These are phyloP conservation scores for Syncephalastrum contaminatum DNA, from an alignment of 371 early-diverging fungal species.

Conservation along the genomic window DNA sequence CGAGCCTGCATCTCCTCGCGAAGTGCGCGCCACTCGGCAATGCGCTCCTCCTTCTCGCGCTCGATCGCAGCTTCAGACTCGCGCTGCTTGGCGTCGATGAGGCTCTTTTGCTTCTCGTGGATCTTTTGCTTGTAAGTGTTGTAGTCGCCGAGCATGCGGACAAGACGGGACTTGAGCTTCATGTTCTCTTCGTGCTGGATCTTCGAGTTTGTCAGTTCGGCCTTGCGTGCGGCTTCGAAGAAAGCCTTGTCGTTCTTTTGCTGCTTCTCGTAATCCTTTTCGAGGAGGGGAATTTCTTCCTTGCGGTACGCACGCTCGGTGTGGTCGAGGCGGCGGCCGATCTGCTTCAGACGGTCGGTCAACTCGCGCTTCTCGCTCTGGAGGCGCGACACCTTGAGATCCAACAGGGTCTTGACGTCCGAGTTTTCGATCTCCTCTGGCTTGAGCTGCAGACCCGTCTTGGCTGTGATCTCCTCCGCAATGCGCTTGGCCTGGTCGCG, in stretches of 20 bases:
- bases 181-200: slow-evolving; percentile 74
- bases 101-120: slow-evolving; percentile 52
- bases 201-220: slow-evolving; percentile 62
- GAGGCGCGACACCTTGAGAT: slow-evolving; percentile 87
- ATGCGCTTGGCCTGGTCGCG: slow-evolving; percentile 85
- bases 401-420: slow-evolving; percentile 79
- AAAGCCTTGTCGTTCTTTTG: slow-evolving; percentile 79
- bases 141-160: slow-evolving; percentile 82
- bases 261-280: slow-evolving; percentile 89
- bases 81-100: slow-evolving; percentile 52
- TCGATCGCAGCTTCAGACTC: slow-evolving; percentile 61
- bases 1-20: slow-evolving; percentile 38
- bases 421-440: slow-evolving; percentile 84
- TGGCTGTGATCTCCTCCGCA: slow-evolving; percentile 81
- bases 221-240: slow-evolving; percentile 76
- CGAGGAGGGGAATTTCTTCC: slow-evolving; percentile 91
- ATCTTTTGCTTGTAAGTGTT: slow-evolving; percentile 58
- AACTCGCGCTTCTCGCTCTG: slow-evolving; percentile 89
- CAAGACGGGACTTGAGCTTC: slow-evolving; percentile 73
- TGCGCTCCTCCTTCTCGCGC: slow-evolving; percentile 70
- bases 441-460: slow-evolving; percentile 79
- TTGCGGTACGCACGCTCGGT: slow-evolving; percentile 96
- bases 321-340: slow-evolving; percentile 86
- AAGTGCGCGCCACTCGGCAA: slow-evolving; percentile 53
- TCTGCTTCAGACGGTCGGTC: slow-evolving; percentile 67